Base-by-base conservation (phyloP, 805 yeast species). In the Cyberlindnera mycetangii region DNA sequence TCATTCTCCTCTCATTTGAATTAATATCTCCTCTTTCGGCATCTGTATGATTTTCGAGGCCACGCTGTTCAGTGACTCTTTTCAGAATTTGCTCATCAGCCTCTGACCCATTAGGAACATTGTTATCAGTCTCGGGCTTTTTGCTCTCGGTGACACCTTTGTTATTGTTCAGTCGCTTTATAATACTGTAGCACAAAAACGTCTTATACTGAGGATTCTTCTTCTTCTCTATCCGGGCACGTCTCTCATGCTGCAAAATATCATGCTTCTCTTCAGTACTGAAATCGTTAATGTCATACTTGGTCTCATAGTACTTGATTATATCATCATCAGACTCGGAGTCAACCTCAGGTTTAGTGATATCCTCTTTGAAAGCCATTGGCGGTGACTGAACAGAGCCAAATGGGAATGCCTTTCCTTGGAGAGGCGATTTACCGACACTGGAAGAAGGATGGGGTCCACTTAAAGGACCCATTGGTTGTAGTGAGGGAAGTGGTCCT, bases 251-350 rank as follows among this genome's bases (percentile, higher is more conserved):
- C 33, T 58, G 61, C 16, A 59, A 39, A 12, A 59, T 59, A 36
- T 59, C 64, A 35, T 56, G 60, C 33, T 56, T 58, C 45, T 59
- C 64, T 34, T 59, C 64, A 21, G 51, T 47, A 11, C 61, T 55
- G 32, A 59, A 57, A 45, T 59, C 61, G 22, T 46, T 41, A 17
- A 58, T 55, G 10, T 48, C 53, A 37, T 52, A 59, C 45, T 58
- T 59, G 15, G 42, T 32, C 38, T 58, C 59, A 37, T 59, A 59
- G 34, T 59, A 59, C 35, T 49, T 44, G 31, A 59, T 58, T 14
- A 59, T 55, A 14, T 55, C 61, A n/a, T 58, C 61, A 31, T 59
- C 62, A 5, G 49, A 45, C 19, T 56, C 56, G 14, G 49, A 44
- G 15, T 51, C 53, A 17, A 54, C 42, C 10, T 56, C 59, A 1